Base-by-base conservation (phyloP, 768 basidiomycete genomes). In the Lyophyllum decastes region DNA sequence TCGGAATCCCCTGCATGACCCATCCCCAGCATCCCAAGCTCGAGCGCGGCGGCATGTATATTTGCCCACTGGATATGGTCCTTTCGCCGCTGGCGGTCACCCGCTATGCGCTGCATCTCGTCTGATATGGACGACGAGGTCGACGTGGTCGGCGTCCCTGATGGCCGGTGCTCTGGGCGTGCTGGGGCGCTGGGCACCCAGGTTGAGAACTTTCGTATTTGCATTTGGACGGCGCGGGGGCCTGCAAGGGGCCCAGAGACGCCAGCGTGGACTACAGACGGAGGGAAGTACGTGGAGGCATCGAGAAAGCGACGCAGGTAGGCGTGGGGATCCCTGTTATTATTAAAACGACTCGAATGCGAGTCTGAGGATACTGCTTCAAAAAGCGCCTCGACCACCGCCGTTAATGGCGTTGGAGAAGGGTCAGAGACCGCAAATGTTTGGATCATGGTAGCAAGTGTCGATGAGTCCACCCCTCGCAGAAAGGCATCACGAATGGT, bases 1-100 rank as follows among this genome's bases (percentile, higher is more conserved):
- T 79, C 79, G 0, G 73, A 60, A 14, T 76, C 76, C 21, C 71
- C 69, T 8, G 71, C 71, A 46, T 74, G 73, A 1, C 78, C 78
- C 68, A 80, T 64, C 2, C 68, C 72, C 41, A 86, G 67, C 66
- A 85, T 76, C 14, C 82, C 81, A 1, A 86, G 76, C 61, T 87
- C 85, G 43, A 87, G 75, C 9, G 85, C 84, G 4, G 85, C 81
- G 0, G 83, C 86, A 61, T 87, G 86, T 12, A 87, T 82, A 34
- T 83, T 80, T 0, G 86, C 86, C 86, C 86, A 87, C 52, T 85
- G 82, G 0, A 87, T 82, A 58, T 87, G 79, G 54, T 87, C 85
- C 54, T 85, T 86, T 54, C 84, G 76, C 3, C 84, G 75, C 61
- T 85, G 84, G 44, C 86, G 75, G 53, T 87, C 86, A 22, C 64